A percentile compares a stretch with the other conserved stretches of the same genome.
Conservation (phyloP, 2,329 filamentous ascomycete species). For the Penicillium sp. region DNA sequence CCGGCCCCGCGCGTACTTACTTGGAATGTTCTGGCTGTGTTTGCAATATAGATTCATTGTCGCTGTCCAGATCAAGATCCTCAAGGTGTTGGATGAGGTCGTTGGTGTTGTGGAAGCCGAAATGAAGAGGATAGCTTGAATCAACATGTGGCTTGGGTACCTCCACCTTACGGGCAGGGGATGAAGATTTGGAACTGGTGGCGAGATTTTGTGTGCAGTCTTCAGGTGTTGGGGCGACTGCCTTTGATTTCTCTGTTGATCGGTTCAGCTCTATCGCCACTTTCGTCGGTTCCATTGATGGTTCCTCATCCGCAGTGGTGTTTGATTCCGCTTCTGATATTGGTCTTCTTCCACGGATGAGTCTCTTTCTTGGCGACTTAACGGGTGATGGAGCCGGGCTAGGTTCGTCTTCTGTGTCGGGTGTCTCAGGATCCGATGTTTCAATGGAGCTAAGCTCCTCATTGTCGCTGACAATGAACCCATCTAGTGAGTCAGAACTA, state of each 20-base stretch:
- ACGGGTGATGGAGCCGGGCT: constrained; percentile 16
- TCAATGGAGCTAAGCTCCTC: constrained; percentile 39
- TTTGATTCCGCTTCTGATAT: constrained; percentile 17
- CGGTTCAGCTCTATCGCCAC: background rate
- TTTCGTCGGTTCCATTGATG: background rate
- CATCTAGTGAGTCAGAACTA: constrained; percentile 40
- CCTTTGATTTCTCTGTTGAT: background rate
- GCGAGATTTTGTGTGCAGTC: background rate
- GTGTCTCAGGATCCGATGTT: constrained; percentile 31
- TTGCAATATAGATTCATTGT: constrained; percentile 22
- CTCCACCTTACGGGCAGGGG: background rate
- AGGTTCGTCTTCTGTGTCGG: constrained; percentile 27
- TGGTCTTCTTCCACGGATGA: constrained; percentile 37
- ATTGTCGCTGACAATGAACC: constrained; percentile 43
- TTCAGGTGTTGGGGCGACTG: background rate
- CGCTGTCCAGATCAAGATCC: constrained; percentile 19
- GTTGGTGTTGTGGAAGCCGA: background rate
- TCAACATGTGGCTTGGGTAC: background rate
- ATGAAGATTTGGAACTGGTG: background rate
- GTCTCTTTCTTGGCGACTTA: constrained; percentile 28
- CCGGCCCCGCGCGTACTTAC: constrained; percentile 15
- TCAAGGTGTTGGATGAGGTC: constrained; percentile 24
- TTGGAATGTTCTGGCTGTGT: constrained; percentile 15
- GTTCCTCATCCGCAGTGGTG: background rate
- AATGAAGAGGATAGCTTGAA: background rate